These are phyloP conservation scores for Fusarium hostae DNA, from an alignment of 2,329 filamentous ascomycete species.

Conservation along the genomic window DNA sequence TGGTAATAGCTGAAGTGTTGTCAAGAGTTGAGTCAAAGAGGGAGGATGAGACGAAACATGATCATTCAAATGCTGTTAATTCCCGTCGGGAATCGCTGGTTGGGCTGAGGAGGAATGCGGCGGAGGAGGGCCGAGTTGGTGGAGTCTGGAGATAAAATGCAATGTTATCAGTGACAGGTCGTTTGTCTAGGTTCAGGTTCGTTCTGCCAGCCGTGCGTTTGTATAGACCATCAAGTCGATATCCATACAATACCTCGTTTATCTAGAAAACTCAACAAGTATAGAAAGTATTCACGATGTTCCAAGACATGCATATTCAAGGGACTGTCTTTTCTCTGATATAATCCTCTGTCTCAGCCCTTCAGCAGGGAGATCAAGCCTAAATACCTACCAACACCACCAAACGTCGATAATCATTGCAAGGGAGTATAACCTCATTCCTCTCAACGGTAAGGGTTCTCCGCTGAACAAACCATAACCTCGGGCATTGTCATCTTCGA, in stretches of 20 bases:
- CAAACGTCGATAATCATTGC: neutral
- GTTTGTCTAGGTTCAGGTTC: neutral
- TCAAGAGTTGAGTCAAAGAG: neutral
- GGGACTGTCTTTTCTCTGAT: neutral
- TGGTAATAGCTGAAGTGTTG: neutral
- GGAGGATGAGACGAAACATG: conserved; percentile 11
- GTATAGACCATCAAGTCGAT: neutral
- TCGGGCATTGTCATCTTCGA: neutral
- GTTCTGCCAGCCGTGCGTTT: neutral
- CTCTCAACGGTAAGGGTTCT: neutral
- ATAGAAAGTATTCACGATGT: neutral
- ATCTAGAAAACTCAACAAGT: neutral
- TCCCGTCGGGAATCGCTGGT: conserved; percentile 14
- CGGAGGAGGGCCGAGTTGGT: neutral
- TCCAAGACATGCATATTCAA: conserved; percentile 1
- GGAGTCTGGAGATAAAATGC: conserved; percentile 7
- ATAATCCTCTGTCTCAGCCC: conserved; percentile 4
- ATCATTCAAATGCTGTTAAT: conserved; percentile 2
- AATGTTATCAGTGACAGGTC: conserved; percentile 4
- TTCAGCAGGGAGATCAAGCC: conserved; percentile 17
- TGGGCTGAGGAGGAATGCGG: neutral
- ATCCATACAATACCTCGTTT: neutral
- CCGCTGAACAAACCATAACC: neutral
- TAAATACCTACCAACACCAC: conserved; percentile 1
- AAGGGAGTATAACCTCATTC: conserved; percentile 3